A percentile compares a stretch with the other conserved stretches of the same genome.
These are phyloP conservation scores for Onygenales sp. DNA, from an alignment of 2,329 filamentous ascomycete genomes.

Conservation along the genomic window DNA sequence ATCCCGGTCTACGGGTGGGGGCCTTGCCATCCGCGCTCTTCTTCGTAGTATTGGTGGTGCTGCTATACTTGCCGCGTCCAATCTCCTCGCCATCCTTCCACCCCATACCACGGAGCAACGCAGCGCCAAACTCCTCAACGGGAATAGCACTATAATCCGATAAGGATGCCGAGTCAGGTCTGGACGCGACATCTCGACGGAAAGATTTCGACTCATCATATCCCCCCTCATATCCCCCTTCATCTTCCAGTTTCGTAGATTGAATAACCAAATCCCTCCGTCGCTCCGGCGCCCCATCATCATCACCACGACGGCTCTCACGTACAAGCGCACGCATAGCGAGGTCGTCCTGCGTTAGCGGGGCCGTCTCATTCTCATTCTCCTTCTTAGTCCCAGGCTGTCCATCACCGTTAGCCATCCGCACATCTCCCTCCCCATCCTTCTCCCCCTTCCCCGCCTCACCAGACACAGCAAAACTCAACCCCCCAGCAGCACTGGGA, in stretches of 20 bases:
- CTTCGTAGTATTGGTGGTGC: conserved; percentile 22
- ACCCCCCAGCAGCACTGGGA: conserved; percentile 43
- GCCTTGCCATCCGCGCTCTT: conserved; percentile 55
- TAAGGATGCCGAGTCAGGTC: conserved; percentile 66
- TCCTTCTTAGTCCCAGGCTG: conserved; percentile 8
- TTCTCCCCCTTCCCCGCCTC: conserved; percentile 14
- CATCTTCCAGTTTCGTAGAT: conserved; percentile 21
- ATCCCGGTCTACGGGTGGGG: conserved; percentile 54
- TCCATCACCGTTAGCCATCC: conserved; percentile 8
- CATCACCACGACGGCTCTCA: conserved; percentile 36
- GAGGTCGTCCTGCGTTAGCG: conserved; percentile 49
- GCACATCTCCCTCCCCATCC: conserved; percentile 21
- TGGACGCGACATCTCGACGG: conserved; percentile 56
- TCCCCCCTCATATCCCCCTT: conserved; percentile 12
- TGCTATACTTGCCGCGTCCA: conserved; percentile 44
- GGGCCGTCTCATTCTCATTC: conserved; percentile 26
- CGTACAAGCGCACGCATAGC: conserved; percentile 60
- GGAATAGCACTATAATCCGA: conserved; percentile 83
- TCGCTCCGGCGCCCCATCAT: conserved; percentile 13
- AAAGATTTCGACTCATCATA: conserved; percentile 51
- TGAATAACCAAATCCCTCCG: conserved; percentile 46
- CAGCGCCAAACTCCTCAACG: conserved; percentile 89
- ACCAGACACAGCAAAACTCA: conserved; percentile 40
- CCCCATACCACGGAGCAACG: conserved; percentile 84
- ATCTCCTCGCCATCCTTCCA: conserved; percentile 66